A percentile compares a stretch with the other conserved stretches of the same genome.
Conservation (phyloP, 345 rosid species). For the Eucalyptus erythrocorys region DNA sequence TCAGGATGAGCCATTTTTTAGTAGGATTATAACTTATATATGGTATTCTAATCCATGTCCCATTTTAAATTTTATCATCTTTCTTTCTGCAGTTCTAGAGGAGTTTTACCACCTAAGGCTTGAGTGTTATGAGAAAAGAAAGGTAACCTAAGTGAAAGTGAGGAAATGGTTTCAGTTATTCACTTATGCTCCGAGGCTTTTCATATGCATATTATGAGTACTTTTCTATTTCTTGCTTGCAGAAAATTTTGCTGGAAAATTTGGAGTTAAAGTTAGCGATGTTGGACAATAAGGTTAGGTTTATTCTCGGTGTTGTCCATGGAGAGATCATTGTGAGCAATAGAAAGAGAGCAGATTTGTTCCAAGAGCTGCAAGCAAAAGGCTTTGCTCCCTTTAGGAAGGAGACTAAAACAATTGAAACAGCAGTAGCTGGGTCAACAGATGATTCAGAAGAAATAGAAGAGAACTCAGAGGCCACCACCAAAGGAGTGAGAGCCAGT, state of each 20-base stretch:
- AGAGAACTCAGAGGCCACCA: slow-evolving; percentile 17
- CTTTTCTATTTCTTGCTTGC: slow-evolving; percentile 1
- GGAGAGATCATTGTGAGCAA: slow-evolving; percentile 88
- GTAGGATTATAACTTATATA: not conserved
- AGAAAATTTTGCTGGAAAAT: slow-evolving; percentile 43
- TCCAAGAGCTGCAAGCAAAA: slow-evolving; percentile 57
- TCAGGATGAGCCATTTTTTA: not conserved
- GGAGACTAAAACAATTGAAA: slow-evolving; percentile 39
- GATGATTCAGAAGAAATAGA: slow-evolving; percentile 48
- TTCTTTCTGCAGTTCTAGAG: slow-evolving; percentile 52
- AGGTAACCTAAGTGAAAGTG: slow-evolving; percentile 19
- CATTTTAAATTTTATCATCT: not conserved
- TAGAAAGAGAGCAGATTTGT: slow-evolving; percentile 71
- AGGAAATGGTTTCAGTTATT: not conserved
- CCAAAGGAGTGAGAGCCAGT: slow-evolving; percentile 12
- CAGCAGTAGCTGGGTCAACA: slow-evolving; percentile 50
- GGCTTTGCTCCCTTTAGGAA: slow-evolving; percentile 83
- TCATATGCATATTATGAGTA: not conserved
- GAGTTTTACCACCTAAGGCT: slow-evolving; percentile 74
- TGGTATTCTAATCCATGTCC: not conserved
- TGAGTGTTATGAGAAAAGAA: slow-evolving; percentile 54
- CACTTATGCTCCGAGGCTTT: not conserved
- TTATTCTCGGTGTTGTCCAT: slow-evolving; percentile 76
- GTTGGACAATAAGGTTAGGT: slow-evolving; percentile 81
- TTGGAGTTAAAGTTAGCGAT: slow-evolving; percentile 58